Base-by-base conservation (phyloP, 192 early-diverging fungal species). In the Entophlyctis luteolus region DNA sequence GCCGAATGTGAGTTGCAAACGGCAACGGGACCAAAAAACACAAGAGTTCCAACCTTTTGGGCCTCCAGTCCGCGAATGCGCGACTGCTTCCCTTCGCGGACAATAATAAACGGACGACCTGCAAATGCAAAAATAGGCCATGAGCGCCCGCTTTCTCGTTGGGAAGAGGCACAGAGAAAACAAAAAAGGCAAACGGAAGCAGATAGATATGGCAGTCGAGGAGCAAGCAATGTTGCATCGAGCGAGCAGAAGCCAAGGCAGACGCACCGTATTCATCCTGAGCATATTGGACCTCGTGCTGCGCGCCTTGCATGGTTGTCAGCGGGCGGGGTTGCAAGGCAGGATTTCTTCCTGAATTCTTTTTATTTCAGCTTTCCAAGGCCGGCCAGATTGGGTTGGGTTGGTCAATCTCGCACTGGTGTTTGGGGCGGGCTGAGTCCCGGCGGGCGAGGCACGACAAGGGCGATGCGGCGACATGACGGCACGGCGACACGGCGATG, bases 51-150 rank as follows among this genome's bases (percentile, higher is more conserved):
- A 86, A 96, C 96, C 87, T 96, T 96, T 59, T 93, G 91, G 5
- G 96, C 98, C 56, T 94, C 95, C 39, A 96, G 81, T 35, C 98
- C 98, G 52, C 84, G 85, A 38, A 94, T 83, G 71, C 98, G 83
- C 33, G 86, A 80, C 79, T 96, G 96, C 71, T 89, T 93, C 66
- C 91, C 91, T 79, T 99, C 98, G 33, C 98, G 83, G 32, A 99
- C 85, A 81, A 99, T 98, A 77, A 99, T 99, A 77, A 98, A 93
- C 45, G 98, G 98, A 55, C 96, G 87, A 38, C 91, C 63, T 63
- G 34, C 32, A 14, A 27, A 28, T 20, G 29, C 25, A 4, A 60
- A 31, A 2, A 25, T 3, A 20, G 31, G 1, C 10, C 3, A 29
- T 23, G 57, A 20, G 42, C 14, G 14, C 42, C 42, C 42, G n/a